Conservation (phyloP, 148 eudicot genomes). For the Rhododendron mucronatum region DNA sequence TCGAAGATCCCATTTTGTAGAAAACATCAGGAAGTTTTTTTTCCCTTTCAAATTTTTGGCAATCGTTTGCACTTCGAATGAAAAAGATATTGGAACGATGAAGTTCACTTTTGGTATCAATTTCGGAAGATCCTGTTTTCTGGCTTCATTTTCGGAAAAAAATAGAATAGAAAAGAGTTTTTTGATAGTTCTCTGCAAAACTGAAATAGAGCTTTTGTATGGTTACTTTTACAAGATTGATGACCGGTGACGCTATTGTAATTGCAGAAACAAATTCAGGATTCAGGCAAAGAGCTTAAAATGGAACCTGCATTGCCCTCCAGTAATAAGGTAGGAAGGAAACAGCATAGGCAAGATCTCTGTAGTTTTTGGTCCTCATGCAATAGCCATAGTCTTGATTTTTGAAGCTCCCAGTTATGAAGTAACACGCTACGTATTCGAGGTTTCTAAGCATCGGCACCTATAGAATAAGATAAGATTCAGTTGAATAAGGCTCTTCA, state of each 20-base stretch:
- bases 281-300: not conserved
- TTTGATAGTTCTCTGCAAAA: not conserved
- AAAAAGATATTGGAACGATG: not conserved
- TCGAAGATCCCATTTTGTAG: not conserved
- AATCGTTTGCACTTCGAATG: not conserved
- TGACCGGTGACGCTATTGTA: not conserved
- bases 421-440: constrained; percentile 84
- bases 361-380: constrained; percentile 54
- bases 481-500: not conserved
- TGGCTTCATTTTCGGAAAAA: not conserved
- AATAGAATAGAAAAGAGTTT: not conserved
- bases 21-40: not conserved
- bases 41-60: not conserved
- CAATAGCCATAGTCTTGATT: constrained; percentile 87
- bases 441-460: constrained; percentile 88
- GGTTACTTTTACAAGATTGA: not conserved
- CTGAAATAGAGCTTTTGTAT: not conserved
- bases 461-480: constrained; percentile 24
- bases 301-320: constrained; percentile 96
- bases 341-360: constrained; percentile 90
- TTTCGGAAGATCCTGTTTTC: not conserved
- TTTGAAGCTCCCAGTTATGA: constrained; percentile 88
- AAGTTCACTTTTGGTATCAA: not conserved
- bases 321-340: constrained; percentile 96
- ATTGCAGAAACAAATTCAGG: not conserved